These are phyloP conservation scores for Prasinococcaceae sp. DNA, from an alignment of 139 green algal genomes.

Conservation along the genomic window DNA sequence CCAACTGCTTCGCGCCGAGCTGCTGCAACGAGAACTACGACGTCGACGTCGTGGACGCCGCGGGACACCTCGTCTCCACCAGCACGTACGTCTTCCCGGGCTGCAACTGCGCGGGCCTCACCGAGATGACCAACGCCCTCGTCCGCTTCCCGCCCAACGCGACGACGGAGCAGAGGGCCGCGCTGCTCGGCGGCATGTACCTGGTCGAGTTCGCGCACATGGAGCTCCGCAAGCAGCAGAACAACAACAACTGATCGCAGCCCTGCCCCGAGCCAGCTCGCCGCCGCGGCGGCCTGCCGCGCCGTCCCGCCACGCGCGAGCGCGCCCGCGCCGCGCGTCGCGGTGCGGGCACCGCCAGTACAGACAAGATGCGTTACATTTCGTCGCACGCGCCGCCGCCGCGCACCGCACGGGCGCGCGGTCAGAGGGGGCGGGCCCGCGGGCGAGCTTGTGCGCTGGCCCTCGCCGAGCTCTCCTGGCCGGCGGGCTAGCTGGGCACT, in stretches of 20 bases:
- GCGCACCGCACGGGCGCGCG: too few species aligned
- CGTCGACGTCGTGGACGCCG: conserved; percentile 1
- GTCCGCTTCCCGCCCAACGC: not conserved
- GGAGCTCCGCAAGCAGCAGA: conserved; percentile 2
- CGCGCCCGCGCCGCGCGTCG: too few species aligned
- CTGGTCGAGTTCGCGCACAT: not conserved
- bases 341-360: too few species aligned
- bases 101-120: conserved; percentile 3
- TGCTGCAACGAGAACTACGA: conserved; percentile 6
- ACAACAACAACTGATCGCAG: conserved; percentile 1
- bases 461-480: too few species aligned
- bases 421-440: too few species aligned
- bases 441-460: too few species aligned
- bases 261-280: too few species aligned
- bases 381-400: too few species aligned
- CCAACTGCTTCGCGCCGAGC: conserved; percentile 2
- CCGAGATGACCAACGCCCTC: not conserved
- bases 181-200: not conserved
- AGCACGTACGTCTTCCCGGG: conserved; percentile 1
- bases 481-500: too few species aligned
- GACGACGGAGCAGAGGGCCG: not conserved
- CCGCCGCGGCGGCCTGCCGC: too few species aligned
- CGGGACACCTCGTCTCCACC: not conserved
- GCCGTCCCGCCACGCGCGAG: too few species aligned
- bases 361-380: too few species aligned